These are phyloP conservation scores for Verbascum thapsus DNA, from an alignment of 257 asterid species.

Conservation along the genomic window DNA sequence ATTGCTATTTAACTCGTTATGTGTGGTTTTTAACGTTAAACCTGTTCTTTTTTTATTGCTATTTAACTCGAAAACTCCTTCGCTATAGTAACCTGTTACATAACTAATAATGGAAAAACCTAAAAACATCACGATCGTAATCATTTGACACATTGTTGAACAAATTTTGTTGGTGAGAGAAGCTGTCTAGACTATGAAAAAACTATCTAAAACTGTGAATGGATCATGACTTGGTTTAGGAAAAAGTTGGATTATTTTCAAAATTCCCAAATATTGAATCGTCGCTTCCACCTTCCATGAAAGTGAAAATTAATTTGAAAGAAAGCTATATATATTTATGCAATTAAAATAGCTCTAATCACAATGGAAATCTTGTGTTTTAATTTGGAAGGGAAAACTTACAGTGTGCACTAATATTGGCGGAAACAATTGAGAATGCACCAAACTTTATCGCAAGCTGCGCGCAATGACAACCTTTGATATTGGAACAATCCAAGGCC, in stretches of 20 bases:
- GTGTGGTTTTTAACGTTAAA: too few relatives aligned
- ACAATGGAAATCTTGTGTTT: slow-evolving; percentile 27
- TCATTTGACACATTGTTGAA: too few relatives aligned
- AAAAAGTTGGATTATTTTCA: slow-evolving; percentile 22
- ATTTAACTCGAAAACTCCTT: too few relatives aligned
- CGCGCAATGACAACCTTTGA: slow-evolving; percentile 47
- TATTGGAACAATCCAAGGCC: slow-evolving; percentile 48
- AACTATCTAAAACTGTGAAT: slow-evolving; percentile 39
- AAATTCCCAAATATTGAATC: slow-evolving; percentile 27
- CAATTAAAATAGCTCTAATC: slow-evolving; percentile 36
- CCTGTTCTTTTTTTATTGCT: too few relatives aligned
- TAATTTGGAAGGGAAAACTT: slow-evolving; percentile 13
- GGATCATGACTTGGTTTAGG: slow-evolving; percentile 35
- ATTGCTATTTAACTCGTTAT: too few relatives aligned
- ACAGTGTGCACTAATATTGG: slow-evolving; percentile 17
- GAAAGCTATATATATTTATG: slow-evolving; percentile 32
- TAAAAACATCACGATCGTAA: too few relatives aligned
- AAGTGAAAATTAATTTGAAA: neutral
- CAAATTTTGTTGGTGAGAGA: too few relatives aligned
- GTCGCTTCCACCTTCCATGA: slow-evolving; percentile 52
- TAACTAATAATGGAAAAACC: too few relatives aligned
- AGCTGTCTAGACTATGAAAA: slow-evolving; percentile 34
- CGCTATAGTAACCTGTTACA: too few relatives aligned
- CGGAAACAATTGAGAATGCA: slow-evolving; percentile 32
- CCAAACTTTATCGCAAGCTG: slow-evolving; percentile 35